Percentiles rank a stretch among this genome's conserved stretches.
These are phyloP conservation scores for Adiantum capillusveneris DNA, from an alignment of 75 land plant genomes.

Conservation along the genomic window DNA sequence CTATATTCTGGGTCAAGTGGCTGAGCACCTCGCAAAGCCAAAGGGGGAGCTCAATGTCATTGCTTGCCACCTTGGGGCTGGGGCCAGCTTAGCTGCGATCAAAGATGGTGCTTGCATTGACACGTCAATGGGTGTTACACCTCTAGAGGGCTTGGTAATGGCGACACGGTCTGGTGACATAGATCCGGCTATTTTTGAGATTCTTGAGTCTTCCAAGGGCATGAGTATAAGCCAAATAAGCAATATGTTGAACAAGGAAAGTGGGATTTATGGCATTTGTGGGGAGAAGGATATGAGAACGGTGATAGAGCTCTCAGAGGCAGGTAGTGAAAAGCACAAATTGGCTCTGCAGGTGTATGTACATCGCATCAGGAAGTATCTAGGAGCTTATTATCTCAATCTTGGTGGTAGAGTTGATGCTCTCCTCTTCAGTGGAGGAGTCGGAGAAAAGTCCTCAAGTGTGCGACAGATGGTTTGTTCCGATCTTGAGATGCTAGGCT, in stretches of 20 bases:
- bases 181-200: conserved; percentile 31
- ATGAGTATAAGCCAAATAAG: conserved; percentile 15
- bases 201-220: conserved; percentile 22
- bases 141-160: conserved; percentile 39
- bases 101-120: conserved; percentile 30
- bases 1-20: conserved; percentile 22
- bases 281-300: conserved; percentile 38
- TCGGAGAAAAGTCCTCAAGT: conserved; percentile 32
- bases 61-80: conserved; percentile 40
- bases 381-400: conserved; percentile 35
- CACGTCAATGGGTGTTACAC: conserved; percentile 41
- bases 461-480: conserved; percentile 25
- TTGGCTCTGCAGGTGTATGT: conserved; percentile 27
- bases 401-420: conserved; percentile 36
- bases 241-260: conserved; percentile 31
- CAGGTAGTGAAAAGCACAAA: conserved; percentile 29
- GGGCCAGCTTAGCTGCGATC: conserved; percentile 43
- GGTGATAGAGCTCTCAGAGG: conserved; percentile 24
- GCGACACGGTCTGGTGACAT: conserved; percentile 39
- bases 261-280: conserved; percentile 36
- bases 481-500: conserved; percentile 24
- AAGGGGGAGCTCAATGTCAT: conserved; percentile 26
- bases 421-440: conserved; percentile 35
- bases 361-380: conserved; percentile 29
- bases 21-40: conserved; percentile 17